Percentiles rank a stretch among this genome's conserved stretches.
Conservation (phyloP, 371 early-diverging fungal species). For the Saksenaea oblongispora region DNA sequence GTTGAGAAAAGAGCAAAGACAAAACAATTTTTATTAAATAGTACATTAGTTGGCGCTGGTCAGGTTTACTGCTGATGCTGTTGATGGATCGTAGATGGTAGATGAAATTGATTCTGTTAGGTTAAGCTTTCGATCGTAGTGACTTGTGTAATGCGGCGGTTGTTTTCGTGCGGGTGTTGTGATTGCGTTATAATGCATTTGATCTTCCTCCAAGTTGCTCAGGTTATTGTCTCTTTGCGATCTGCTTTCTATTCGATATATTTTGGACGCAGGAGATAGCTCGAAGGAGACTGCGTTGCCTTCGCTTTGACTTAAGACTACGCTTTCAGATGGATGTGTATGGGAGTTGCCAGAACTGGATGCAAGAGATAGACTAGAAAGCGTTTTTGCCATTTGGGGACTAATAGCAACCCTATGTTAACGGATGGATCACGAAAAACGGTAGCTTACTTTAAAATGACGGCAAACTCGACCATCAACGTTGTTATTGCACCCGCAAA, state of each 20-base stretch:
- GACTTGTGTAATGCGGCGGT: constrained; percentile 12
- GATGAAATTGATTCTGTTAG: not conserved
- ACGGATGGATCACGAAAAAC: not conserved
- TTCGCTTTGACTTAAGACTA: not conserved
- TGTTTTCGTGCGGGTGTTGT: constrained; percentile 23
- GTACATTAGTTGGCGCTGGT: not conserved
- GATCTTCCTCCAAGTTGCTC: constrained; percentile 25
- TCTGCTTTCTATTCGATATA: not conserved
- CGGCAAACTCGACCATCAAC: constrained; percentile 24
- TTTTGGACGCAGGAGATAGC: not conserved
- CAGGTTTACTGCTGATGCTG: not conserved
- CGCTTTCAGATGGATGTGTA: not conserved
- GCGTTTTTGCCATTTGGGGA: constrained; percentile 17
- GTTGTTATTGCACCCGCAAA: constrained; percentile 31
- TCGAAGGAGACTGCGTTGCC: not conserved
- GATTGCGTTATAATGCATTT: constrained; percentile 29
- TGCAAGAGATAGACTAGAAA: constrained; percentile 10
- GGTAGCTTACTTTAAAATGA: constrained; percentile 34
- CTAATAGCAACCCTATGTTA: not conserved
- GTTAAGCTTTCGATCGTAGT: not conserved
- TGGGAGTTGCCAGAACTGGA: not conserved
- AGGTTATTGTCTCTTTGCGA: not conserved
- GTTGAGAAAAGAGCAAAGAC: not conserved
- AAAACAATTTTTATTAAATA: not conserved
- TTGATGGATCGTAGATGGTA: not conserved